Evolutionary conservation across 192 early-diverging fungal genomes (phyloP), one percentile per base, ranked within the genome.

Genomic region (Coemansia sp.): DNA sequence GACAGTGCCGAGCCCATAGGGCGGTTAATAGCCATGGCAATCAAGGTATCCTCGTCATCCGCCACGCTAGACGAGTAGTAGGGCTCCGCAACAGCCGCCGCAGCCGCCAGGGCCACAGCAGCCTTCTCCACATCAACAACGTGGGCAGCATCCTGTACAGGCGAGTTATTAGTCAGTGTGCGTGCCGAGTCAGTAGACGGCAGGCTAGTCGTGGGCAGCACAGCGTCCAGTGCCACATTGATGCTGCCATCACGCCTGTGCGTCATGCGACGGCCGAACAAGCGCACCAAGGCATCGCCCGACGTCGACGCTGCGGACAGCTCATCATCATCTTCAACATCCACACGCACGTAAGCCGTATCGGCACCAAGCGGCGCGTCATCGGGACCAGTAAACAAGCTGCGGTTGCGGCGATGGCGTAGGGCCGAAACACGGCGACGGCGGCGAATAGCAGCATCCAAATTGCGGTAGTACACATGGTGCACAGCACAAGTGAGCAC

Each of bases 401-500:
- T 53, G 26, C 42, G 50, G 21, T 53, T 47, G 37, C 64, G 42
- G 41, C 23, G 31, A 18, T 43, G 34, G 16, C 55, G 28, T 39
- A 33, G 52, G 20, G 12, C 43, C 1, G 53, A 37, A 41, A 3
- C 37, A 20, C 26, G 34, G 10, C 36, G 45, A 7, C 66, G 58
- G 9, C 20, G 28, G 11, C 62, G 80, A 0, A 75, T 61, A 33
- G 83, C 83, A 6, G 55, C 10, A 36, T 84, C 78, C 53, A 84
- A 62, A 2, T 68, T 36, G 10, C 63, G 61, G 36, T 82, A 87
- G 59, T 89, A 89, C 20, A 85, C 42, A 20, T 84, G 79, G 76
- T 84, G 83, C 21, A 81, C 70, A n/a, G 83, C 61, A 33, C 73
- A 86, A 6, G 84, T 83, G 43, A 89, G 67, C 57, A 86, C 50